Evolutionary conservation across 2,329 filamentous ascomycete species (phyloP).

Genomic region (Coniella lustricola): DNA sequence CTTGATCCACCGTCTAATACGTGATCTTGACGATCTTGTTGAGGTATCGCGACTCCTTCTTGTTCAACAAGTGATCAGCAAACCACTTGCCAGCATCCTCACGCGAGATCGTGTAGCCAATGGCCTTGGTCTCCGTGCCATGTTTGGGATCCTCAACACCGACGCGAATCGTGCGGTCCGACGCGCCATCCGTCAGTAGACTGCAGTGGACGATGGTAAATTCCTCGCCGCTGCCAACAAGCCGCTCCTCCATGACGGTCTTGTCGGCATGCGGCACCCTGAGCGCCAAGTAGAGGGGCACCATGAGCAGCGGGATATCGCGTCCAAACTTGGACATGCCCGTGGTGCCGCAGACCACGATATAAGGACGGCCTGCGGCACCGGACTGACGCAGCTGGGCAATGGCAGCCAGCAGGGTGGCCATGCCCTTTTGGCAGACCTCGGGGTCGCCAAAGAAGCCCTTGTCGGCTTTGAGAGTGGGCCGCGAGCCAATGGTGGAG

Average conservation of each 20-base stretch:
- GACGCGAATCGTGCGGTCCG: slow-evolving; percentile 25
- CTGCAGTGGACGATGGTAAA: slow-evolving; percentile 29
- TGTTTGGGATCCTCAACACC: slow-evolving; percentile 32
- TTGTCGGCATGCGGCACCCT: slow-evolving; percentile 36
- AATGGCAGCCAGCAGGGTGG: slow-evolving; percentile 34
- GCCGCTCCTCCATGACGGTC: slow-evolving; percentile 33
- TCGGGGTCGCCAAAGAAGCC: slow-evolving; percentile 35
- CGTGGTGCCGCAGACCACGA: slow-evolving; percentile 35
- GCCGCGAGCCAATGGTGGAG: slow-evolving; percentile 38
- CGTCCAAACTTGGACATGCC: slow-evolving; percentile 32
- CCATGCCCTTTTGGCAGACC: slow-evolving; percentile 40
- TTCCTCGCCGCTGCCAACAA: slow-evolving; percentile 22
- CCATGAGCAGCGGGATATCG: slow-evolving; percentile 33
- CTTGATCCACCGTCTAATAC: neutral
- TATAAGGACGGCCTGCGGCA: slow-evolving; percentile 25
- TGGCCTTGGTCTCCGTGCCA: slow-evolving; percentile 26
- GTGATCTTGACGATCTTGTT: slow-evolving; percentile 4
- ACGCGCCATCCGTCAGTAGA: slow-evolving; percentile 22
- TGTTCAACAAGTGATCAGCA: slow-evolving; percentile 22
- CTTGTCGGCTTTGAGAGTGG: slow-evolving; percentile 24
- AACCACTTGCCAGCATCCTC: slow-evolving; percentile 43
- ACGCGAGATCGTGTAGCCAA: slow-evolving; percentile 41
- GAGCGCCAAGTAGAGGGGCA: slow-evolving; percentile 34
- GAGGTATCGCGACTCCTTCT: neutral
- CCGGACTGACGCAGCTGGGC: slow-evolving; percentile 22